These are phyloP conservation scores for Blastosporella zonata DNA, from an alignment of 1,284 basidiomycete genomes.

Conservation along the genomic window DNA sequence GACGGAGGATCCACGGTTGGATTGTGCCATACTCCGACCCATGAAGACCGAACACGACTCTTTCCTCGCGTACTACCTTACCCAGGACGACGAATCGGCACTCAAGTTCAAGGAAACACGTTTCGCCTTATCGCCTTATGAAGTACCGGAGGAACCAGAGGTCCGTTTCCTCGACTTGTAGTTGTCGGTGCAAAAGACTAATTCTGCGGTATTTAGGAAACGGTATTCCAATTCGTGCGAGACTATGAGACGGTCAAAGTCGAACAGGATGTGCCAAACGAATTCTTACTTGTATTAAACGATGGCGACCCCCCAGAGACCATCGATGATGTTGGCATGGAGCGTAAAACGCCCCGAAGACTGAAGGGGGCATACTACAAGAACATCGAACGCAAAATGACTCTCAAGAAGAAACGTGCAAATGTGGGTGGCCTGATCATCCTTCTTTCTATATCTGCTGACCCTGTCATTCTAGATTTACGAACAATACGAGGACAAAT, in stretches of 20 bases:
- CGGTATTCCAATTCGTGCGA: conserved; percentile 69
- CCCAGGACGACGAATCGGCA: conserved; percentile 72
- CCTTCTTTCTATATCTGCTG: conserved; percentile 5
- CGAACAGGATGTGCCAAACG: conserved; percentile 80
- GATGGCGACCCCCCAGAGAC: conserved; percentile 45
- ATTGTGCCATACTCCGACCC: conserved; percentile 83
- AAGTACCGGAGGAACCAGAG: conserved; percentile 49
- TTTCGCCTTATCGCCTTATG: conserved; percentile 36
- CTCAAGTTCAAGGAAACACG: conserved; percentile 54
- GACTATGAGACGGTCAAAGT: conserved; percentile 84
- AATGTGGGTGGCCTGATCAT: conserved; percentile 50
- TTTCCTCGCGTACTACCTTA: conserved; percentile 87
- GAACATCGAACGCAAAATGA: conserved; percentile 82
- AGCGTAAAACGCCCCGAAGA: conserved; percentile 29
- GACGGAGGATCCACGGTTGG: conserved; percentile 73
- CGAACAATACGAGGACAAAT: conserved; percentile 72
- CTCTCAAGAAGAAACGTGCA: conserved; percentile 79
- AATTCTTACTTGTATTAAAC: conserved; percentile 77
- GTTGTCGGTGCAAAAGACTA: neutral
- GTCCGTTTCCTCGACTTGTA: conserved; percentile 28
- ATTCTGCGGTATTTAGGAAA: too few species aligned
- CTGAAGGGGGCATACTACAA: conserved; percentile 81
- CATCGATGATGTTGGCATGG: conserved; percentile 34
- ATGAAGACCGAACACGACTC: conserved; percentile 85
- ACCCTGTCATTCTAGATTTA: conserved; percentile 40